Evolutionary conservation across 305 asterid genomes (phyloP), one percentile per base, ranked within the genome.

Genomic region (Fraxinus ornus): DNA sequence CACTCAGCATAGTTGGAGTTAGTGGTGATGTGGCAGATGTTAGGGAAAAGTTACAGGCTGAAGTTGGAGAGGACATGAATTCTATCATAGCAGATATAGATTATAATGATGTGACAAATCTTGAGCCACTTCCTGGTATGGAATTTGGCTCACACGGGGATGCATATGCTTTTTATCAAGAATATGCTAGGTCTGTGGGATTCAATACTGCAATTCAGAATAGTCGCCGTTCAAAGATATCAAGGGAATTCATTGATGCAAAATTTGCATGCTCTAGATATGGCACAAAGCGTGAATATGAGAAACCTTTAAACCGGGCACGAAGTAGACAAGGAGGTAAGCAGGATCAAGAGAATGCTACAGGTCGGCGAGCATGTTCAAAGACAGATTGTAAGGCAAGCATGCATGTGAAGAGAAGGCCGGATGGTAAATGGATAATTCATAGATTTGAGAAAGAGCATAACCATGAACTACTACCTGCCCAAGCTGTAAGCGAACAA

Each of bases 301-400:
- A 93, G 86, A 95, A 95, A 83, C 91, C 97, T 62, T 84, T 90
- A 80, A 92, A 92, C 84, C 95, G 97, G 1, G 93, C 97, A 60
- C 95, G 98, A 60, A 87, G 94, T 84, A 89, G 98, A 85, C 98
- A 94, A 86, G 98, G 95, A 82, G 84, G 84, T 86, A 93, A 92
- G 78, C 97, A 92, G 89, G 98, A 93, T 75, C 83, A 93, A 17
- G 98, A 95, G 68, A 94, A 90, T 89, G 95, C 94, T 79, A 89
- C 99, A 19, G 94, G 98, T 77, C 92, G 99, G 17, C 88, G 98
- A 77, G 93, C 97, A 57, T 95, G 99, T 88, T 85, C 97, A 13
- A 95, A 95, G 88, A 95, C 98, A 80, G 98, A 95, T 85, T 95
- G 98, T 91, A 95, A 95, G 87, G 98, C 98, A 28, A 93, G 98